phyloP scores from a whole-genome alignment of 2,329 filamentous ascomycete genomes.

The Penicillium sp. region DNA sequence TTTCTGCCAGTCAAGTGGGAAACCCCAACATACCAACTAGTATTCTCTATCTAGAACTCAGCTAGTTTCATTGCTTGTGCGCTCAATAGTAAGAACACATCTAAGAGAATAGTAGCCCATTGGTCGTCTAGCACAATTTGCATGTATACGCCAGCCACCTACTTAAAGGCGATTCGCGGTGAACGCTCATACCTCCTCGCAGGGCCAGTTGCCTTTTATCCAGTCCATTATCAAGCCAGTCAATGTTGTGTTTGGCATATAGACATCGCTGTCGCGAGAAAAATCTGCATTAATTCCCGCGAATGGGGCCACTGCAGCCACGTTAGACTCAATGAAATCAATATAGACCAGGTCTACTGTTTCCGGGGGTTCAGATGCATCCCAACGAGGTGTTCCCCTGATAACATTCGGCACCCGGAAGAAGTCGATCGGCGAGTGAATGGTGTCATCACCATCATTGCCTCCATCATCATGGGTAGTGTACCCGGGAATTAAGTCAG shows the following conservation, averaged over 20 bases:
- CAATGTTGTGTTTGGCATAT: conserved; percentile 47
- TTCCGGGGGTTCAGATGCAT: conserved; percentile 48
- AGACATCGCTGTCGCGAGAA: conserved; percentile 43
- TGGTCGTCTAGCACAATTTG: too few species aligned
- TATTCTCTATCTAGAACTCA: too few species aligned
- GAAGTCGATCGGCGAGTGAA: conserved; percentile 66
- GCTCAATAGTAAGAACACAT: too few species aligned
- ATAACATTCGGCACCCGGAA: conserved; percentile 77
- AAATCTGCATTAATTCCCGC: conserved; percentile 44
- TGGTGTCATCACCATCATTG: conserved; percentile 76
- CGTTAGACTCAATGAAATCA: conserved; percentile 78
- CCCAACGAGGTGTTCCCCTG: conserved; percentile 59
- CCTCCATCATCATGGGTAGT: conserved; percentile 81
- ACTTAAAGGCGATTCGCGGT: too few species aligned
- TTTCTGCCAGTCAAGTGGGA: too few species aligned
- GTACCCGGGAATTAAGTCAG: conserved; percentile 61
- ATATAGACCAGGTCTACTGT: conserved; percentile 82
- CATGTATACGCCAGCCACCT: too few species aligned
- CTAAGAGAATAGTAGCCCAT: too few species aligned
- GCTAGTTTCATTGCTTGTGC: too few species aligned
- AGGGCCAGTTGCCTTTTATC: conserved; percentile 53
- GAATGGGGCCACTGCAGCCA: conserved; percentile 65
- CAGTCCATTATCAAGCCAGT: conserved; percentile 53
- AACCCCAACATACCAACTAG: too few species aligned
- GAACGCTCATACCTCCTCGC: too few species aligned